These are phyloP conservation scores for Cutaneotrichosporon sp. DNA, from an alignment of 1,284 basidiomycete species.

Conservation along the genomic window DNA sequence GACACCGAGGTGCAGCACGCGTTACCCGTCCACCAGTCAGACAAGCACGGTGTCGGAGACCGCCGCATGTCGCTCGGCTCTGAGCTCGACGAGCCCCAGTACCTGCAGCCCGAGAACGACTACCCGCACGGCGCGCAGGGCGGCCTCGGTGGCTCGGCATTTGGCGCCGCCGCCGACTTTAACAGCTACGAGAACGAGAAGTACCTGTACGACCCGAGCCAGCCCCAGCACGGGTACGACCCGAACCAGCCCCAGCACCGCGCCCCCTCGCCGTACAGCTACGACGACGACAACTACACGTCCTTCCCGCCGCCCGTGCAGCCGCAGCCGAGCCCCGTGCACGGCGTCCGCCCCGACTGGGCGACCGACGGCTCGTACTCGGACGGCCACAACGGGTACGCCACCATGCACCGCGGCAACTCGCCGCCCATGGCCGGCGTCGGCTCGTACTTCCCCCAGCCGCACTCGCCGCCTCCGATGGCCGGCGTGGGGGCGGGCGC, in stretches of 20 bases:
- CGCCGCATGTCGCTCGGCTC: conserved; percentile 30
- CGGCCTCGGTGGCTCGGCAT: conserved; percentile 29
- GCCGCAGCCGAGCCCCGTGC: conserved; percentile 25
- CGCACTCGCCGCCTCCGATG: not conserved
- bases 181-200: conserved; percentile 5
- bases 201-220: conserved; percentile 7
- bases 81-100: conserved; percentile 34
- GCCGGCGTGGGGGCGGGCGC: conserved; percentile 1
- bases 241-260: not conserved
- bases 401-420: conserved; percentile 6
- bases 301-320: conserved; percentile 38
- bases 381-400: conserved; percentile 7
- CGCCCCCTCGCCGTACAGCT: conserved; percentile 10
- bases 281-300: conserved; percentile 39
- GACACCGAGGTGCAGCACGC: conserved; percentile 49
- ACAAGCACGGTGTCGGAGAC: conserved; percentile 28
- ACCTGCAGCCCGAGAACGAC: conserved; percentile 13
- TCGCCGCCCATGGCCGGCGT: conserved; percentile 9
- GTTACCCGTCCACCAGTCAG: conserved; percentile 47
- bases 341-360: conserved; percentile 13
- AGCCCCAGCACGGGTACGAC: conserved; percentile 3
- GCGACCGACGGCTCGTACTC: conserved; percentile 1
- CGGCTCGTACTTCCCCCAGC: not conserved
- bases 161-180: conserved; percentile 7
- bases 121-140: not conserved